Base-by-base conservation (phyloP, 495 filamentous ascomycete species). In the Staphylotrichum tortipilum region DNA sequence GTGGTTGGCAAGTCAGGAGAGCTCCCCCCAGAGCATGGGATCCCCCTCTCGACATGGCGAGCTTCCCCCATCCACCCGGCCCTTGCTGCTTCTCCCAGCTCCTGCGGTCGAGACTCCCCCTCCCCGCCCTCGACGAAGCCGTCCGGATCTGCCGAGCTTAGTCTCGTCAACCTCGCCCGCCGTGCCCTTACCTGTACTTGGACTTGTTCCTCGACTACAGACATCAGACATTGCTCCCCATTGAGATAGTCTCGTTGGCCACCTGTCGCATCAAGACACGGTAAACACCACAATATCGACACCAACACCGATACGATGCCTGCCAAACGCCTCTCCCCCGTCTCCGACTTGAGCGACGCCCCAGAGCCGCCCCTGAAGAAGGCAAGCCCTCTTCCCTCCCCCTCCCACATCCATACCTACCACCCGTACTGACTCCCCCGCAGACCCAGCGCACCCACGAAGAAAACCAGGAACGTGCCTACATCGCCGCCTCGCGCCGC, bases 391-490 rank as follows among this genome's bases (percentile, higher is more conserved):
- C 15, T 0, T 21, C 9, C 4, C 34, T 4, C 23, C n/a, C 33
- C 18, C 18, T 12, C 17, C 4, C 10, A 10, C 2, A 19, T 3
- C 11, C 18, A 18, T 10, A n/a, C 36, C 33, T 0, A 39, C 36
- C 17, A 2, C 8, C 17, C 12, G n/a, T 15, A 18, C 5, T 12
- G 30, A 14, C 15, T n/a, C n/a, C n/a, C n/a, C n/a, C n/a, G 8
- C 28, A 88, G 76, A 81, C 81, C 2, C 80, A 85, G 56, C 68
- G 86, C 26, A 85, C 44, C 12, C 44, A 82, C 7, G 83, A 86
- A 55, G 88, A 96, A 65, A 95, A 97, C 53, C 87, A 92, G 66
- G 91, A 97, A 68, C 77, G 90, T 55, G 91, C 91, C 33, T 97
- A 94, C 59, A 92, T 96, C 57, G 91, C 92, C 9, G 91, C 91